These are phyloP conservation scores for Lipomyces starkeyi DNA, from an alignment of 805 yeast species.

Conservation along the genomic window DNA sequence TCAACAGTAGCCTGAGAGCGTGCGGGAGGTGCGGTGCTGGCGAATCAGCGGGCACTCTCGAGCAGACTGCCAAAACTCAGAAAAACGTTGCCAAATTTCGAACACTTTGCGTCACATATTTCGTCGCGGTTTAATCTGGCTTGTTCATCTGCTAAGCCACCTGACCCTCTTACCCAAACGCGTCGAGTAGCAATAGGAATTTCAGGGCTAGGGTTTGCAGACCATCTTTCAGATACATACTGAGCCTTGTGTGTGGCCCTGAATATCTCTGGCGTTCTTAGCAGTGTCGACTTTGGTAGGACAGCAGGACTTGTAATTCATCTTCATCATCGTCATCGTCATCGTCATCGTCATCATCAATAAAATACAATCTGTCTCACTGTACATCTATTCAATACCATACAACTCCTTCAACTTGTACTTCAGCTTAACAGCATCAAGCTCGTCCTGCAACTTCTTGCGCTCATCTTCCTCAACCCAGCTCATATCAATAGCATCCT, in stretches of 20 bases:
- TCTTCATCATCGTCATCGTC: no score
- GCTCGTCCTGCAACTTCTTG: conserved; percentile 50
- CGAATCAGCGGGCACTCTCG: conserved; percentile 18
- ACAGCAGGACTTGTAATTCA: no score
- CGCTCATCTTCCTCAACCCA: conserved; percentile 67
- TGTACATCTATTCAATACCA: conserved; percentile 24
- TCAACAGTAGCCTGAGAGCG: conserved; percentile 5
- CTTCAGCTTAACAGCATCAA: conserved; percentile 34
- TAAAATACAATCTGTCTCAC: not conserved
- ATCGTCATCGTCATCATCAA: no score
- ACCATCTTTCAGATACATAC: no score
- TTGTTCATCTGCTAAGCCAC: not conserved
- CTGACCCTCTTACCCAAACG: not conserved
- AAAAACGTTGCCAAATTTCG: conserved; percentile 3
- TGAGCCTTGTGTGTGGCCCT: no score
- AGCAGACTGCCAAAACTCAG: conserved; percentile 12
- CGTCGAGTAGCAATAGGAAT: not conserved
- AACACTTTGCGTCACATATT: conserved; percentile 11
- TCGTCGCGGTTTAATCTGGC: conserved; percentile 5
- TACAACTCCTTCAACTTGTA: conserved; percentile 35
- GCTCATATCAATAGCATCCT: conserved; percentile 71
- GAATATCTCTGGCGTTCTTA: no score
- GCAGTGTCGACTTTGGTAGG: no score
- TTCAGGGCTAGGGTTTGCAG: not conserved
- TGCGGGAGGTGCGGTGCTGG: conserved; percentile 12